phyloP scores from a whole-genome alignment of 2,329 filamentous ascomycete species.

The Xylaria sp. region DNA sequence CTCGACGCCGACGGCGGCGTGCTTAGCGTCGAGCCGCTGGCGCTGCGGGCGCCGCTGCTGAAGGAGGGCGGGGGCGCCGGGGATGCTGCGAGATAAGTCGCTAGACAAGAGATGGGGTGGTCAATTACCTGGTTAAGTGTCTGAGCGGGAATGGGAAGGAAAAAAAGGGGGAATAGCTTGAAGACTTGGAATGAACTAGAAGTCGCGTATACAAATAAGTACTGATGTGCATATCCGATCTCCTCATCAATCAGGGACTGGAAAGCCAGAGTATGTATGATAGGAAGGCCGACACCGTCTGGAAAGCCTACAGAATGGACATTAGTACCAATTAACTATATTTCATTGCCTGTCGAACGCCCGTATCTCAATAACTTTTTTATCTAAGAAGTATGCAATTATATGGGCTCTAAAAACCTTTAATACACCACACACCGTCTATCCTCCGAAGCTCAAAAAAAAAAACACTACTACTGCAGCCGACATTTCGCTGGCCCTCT shows the following conservation, averaged over 20 bases:
- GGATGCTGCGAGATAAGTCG: too few species aligned
- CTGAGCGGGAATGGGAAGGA: too few species aligned
- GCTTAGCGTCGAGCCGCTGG: constrained; percentile 30
- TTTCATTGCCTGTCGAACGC: not conserved
- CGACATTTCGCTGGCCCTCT: not conserved
- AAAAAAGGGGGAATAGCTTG: too few species aligned
- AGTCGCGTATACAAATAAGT: too few species aligned
- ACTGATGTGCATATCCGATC: too few species aligned
- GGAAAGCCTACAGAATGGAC: too few species aligned
- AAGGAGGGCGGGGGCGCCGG: constrained; percentile 3
- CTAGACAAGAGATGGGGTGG: not conserved
- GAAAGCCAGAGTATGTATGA: too few species aligned
- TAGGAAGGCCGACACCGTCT: too few species aligned
- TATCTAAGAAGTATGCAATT: not conserved
- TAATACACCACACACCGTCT: not conserved
- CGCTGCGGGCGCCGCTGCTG: constrained; percentile 27
- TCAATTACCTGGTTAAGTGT: not conserved
- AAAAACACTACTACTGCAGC: constrained; percentile 14
- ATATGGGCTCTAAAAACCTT: not conserved
- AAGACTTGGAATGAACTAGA: too few species aligned
- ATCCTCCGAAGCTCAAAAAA: not conserved
- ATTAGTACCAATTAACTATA: not conserved
- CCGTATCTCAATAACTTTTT: not conserved
- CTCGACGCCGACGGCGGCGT: constrained; percentile 24
- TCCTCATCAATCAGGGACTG: too few species aligned